phyloP scores from a whole-genome alignment of 2,329 filamentous ascomycete genomes.

The Colletotrichum sp. region DNA sequence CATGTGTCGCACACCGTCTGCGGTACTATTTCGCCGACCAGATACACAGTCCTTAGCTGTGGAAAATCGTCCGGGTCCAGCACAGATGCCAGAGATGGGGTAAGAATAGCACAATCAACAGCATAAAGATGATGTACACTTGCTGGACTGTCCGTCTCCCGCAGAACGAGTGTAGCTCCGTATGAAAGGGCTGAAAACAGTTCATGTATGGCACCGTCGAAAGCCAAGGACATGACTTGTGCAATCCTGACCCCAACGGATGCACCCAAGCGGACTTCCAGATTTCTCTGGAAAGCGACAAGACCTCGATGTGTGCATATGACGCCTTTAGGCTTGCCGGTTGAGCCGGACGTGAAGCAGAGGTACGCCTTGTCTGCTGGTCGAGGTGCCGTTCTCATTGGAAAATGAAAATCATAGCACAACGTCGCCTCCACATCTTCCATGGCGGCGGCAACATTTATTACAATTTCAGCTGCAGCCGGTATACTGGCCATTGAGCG shows the following conservation, averaged over 20 bases:
- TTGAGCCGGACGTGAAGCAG: conserved; percentile 49
- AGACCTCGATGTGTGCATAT: conserved; percentile 32
- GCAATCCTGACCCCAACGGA: conserved; percentile 24
- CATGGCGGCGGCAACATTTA: not conserved
- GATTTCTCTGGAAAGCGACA: not conserved
- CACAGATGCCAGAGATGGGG: conserved; percentile 38
- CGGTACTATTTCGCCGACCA: conserved; percentile 42
- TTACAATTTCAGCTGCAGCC: not conserved
- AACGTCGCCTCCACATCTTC: not conserved
- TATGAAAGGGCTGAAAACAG: conserved; percentile 42
- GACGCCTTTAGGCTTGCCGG: conserved; percentile 47
- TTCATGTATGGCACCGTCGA: conserved; percentile 48
- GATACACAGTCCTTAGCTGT: conserved; percentile 34
- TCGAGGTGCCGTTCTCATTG: not conserved
- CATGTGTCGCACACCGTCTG: conserved; percentile 36
- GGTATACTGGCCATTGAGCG: not conserved
- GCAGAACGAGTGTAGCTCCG: conserved; percentile 42
- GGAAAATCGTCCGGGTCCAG: conserved; percentile 36
- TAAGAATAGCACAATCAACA: conserved; percentile 38
- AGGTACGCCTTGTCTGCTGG: conserved; percentile 35
- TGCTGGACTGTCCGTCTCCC: conserved; percentile 9
- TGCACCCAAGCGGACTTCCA: not conserved
- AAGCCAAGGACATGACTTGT: conserved; percentile 46
- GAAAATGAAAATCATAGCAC: not conserved
- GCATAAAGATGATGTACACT: conserved; percentile 33